A percentile compares a stretch with the other conserved stretches of the same genome.
These are phyloP conservation scores for Zygoascus biomembranicola DNA, from an alignment of 805 yeast species.

Conservation along the genomic window DNA sequence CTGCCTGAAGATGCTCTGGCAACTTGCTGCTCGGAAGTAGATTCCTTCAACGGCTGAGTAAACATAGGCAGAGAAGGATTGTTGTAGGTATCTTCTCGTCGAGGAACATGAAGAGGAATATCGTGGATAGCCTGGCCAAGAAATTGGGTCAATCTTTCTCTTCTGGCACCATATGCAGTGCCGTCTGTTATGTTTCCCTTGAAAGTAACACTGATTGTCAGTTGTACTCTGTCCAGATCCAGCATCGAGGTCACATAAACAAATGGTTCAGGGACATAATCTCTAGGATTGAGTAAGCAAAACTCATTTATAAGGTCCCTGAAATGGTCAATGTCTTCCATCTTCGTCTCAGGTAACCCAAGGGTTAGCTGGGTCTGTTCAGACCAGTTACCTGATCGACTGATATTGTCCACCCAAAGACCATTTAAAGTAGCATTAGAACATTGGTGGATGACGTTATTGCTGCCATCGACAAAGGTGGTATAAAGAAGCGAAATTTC, in stretches of 20 bases:
- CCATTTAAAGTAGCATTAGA: conserved; percentile 31
- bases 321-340: conserved; percentile 28
- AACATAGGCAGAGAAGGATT: conserved; percentile 28
- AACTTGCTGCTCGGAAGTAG: background rate
- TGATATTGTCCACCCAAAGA: conserved; percentile 31
- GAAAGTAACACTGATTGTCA: conserved; percentile 23
- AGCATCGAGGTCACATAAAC: conserved; percentile 27
- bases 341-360: conserved; percentile 32
- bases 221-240: conserved; percentile 27
- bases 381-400: conserved; percentile 28
- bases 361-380: conserved; percentile 19
- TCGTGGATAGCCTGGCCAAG: conserved; percentile 26
- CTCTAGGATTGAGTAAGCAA: conserved; percentile 27
- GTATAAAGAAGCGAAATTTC: conserved; percentile 31
- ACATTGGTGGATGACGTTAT: conserved; percentile 28
- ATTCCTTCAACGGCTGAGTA: conserved; percentile 1
- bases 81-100: conserved; percentile 26
- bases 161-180: conserved; percentile 22
- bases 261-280: conserved; percentile 27
- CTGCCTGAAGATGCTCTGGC: background rate
- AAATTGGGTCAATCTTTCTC: conserved; percentile 24
- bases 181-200: conserved; percentile 29
- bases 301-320: conserved; percentile 24
- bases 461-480: conserved; percentile 24
- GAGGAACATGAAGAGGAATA: conserved; percentile 29